These are phyloP conservation scores for Alternaria sp. DNA, from an alignment of 2,329 filamentous ascomycete species.

Conservation along the genomic window DNA sequence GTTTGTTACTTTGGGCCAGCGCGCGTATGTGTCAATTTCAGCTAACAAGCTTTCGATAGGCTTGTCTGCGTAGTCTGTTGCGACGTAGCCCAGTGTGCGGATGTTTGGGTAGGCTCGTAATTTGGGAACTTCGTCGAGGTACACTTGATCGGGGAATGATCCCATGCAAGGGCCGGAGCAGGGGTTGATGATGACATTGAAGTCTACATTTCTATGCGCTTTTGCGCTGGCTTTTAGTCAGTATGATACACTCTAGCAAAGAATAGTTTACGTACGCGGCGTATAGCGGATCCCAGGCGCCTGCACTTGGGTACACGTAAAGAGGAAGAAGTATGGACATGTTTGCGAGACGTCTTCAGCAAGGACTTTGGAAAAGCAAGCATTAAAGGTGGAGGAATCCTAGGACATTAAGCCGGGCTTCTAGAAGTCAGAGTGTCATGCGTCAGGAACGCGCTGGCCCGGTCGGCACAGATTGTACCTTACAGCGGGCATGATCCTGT, in stretches of 20 bases:
- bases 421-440: no score
- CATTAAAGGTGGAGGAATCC: no score
- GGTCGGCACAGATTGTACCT: no score
- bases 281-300: slow-evolving; percentile 58
- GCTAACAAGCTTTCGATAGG: slow-evolving; percentile 30
- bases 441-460: no score
- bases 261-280: slow-evolving; percentile 43
- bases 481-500: no score
- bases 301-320: slow-evolving; percentile 57
- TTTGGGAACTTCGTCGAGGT: slow-evolving; percentile 50
- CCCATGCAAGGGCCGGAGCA: slow-evolving; percentile 47
- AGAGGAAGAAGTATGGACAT: slow-evolving; percentile 57
- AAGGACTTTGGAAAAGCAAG: no score
- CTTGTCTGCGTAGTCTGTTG: slow-evolving; percentile 56
- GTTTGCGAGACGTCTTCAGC: no score
- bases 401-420: no score
- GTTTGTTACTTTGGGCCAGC: slow-evolving; percentile 50
- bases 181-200: slow-evolving; percentile 61
- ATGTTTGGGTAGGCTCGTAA: slow-evolving; percentile 55
- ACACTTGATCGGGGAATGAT: slow-evolving; percentile 34
- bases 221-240: slow-evolving; percentile 23
- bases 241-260: no score
- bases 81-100: slow-evolving; percentile 59
- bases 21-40: slow-evolving; percentile 57
- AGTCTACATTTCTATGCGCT: slow-evolving; percentile 52